Evolutionary conservation across 1,284 basidiomycete species (phyloP).

Genomic region (Ustilago trichophora): DNA sequence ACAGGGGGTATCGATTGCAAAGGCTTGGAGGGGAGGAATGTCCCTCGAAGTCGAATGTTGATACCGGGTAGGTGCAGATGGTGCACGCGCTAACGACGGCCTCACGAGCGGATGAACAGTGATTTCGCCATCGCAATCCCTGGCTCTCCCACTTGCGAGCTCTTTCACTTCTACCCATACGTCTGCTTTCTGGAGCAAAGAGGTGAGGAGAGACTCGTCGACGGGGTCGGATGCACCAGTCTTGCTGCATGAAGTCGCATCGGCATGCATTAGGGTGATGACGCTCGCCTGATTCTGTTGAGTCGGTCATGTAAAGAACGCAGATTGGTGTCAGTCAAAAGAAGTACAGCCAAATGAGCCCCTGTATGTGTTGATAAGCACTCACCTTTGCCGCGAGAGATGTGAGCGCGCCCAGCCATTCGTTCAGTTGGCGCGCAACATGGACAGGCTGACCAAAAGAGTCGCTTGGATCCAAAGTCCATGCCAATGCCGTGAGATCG

Average conservation of each 20-base stretch:
- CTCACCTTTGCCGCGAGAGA: slow-evolving; percentile 30
- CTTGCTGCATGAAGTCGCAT: slow-evolving; percentile 42
- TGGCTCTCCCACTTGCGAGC: slow-evolving; percentile 44
- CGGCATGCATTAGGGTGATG: slow-evolving; percentile 44
- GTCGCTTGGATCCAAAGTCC: slow-evolving; percentile 23
- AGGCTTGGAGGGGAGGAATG: slow-evolving; percentile 32
- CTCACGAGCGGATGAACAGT: slow-evolving; percentile 42
- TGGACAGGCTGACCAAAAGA: slow-evolving; percentile 5
- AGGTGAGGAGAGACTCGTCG: slow-evolving; percentile 31
- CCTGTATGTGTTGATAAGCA: background rate
- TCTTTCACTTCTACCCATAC: slow-evolving; percentile 54
- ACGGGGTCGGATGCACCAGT: slow-evolving; percentile 30
- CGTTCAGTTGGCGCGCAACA: slow-evolving; percentile 7
- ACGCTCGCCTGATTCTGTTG: slow-evolving; percentile 25
- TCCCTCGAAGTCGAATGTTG: background rate
- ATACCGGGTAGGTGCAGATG: background rate
- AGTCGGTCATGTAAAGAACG: background rate
- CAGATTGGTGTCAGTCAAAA: too few species aligned
- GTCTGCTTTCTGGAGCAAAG: slow-evolving; percentile 28
- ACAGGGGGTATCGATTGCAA: slow-evolving; percentile 45
- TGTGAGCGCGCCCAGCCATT: slow-evolving; percentile 33
- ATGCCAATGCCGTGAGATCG: slow-evolving; percentile 40
- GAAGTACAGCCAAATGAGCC: too few species aligned
- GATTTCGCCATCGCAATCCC: slow-evolving; percentile 55
- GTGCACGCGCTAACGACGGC: slow-evolving; percentile 25